These are phyloP conservation scores for Solioccasus polychromus DNA, from an alignment of 768 basidiomycete genomes.

Conservation along the genomic window DNA sequence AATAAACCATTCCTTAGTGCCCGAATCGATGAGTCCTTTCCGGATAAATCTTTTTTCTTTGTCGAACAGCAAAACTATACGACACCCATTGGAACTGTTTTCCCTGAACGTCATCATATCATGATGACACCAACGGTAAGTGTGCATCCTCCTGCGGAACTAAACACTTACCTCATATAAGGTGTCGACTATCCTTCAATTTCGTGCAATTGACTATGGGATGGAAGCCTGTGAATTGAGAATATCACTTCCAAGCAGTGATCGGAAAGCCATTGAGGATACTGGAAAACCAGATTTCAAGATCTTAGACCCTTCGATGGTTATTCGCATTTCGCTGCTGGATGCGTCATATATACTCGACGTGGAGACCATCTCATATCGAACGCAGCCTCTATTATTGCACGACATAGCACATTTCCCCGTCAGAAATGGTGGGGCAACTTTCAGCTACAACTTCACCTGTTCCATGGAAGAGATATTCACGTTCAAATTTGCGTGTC, in stretches of 20 bases:
- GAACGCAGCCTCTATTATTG: background rate
- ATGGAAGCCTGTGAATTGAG: conserved; percentile 6
- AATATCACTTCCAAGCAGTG: conserved; percentile 2
- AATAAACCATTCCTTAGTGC: conserved; percentile 7
- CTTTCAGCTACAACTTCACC: conserved; percentile 4
- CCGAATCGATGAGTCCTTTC: background rate
- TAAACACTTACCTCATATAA: background rate
- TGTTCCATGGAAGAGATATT: conserved; percentile 5
- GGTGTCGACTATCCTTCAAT: conserved; percentile 7
- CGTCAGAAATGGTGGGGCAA: background rate
- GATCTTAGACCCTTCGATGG: background rate
- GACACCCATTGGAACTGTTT: conserved; percentile 1
- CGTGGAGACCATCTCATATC: conserved; percentile 2
- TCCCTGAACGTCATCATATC: background rate
- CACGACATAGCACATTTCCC: background rate
- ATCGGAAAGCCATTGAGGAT: no score
- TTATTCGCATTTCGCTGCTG: conserved; percentile 1
- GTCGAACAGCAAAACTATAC: background rate
- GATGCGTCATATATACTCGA: conserved; percentile 1
- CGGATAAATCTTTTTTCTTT: background rate
- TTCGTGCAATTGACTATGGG: conserved; percentile 3
- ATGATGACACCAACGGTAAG: conserved; percentile 1
- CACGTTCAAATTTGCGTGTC: conserved; percentile 5
- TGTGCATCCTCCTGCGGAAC: no score
- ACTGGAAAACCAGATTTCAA: no score